Evolutionary conservation across 441 rosid species (phyloP), one percentile per base, ranked within the genome.

Genomic region (Erodium texanum): DNA sequence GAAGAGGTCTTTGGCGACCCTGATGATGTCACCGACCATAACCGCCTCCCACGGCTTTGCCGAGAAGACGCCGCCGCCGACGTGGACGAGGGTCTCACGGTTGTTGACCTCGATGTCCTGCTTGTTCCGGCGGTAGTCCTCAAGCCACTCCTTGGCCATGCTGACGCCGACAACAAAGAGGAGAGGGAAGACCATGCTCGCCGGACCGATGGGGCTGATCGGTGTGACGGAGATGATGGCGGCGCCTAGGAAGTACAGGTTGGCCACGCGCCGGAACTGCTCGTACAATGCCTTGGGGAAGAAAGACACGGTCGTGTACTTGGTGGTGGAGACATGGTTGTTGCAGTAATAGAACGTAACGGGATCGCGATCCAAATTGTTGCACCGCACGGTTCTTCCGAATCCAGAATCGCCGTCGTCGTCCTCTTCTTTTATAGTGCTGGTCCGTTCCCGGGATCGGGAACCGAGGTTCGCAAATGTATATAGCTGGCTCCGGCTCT

Each of bases 221-320:
- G 93, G 67, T 2, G 98, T 90, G 80, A 92, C 83, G 3, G 99
- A 83, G 73, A 95, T 74, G 64, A 89, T 70, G 5, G 89, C 96
- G 77, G 92, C 83, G 45, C 90, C 62, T 63, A 95, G 86, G 80
- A 95, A 95, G 75, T 86, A 95, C 68, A 90, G 52, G 71, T 95
- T 95, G 63, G 99, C 99, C 12, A 85, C 98, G 64, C 99, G 83
- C 78, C 98, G 84, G 79, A 95, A 92, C 71, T 95, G 99, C 80
- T 95, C 98, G 64, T 90, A 95, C 70, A 95, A 67, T 0, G 99
- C 83, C 75, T 86, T 92, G 0, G 99, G 99, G n/a, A 95, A 67
- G 76, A 95, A 92, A 0, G 98, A 82, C 32, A 89, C 84, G 0
- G 77, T 75, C 0, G 94, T 90, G 69, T 92, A 94, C 82, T 95